These are phyloP conservation scores for Penicillium taxi DNA, from an alignment of 495 filamentous ascomycete species.

Conservation along the genomic window DNA sequence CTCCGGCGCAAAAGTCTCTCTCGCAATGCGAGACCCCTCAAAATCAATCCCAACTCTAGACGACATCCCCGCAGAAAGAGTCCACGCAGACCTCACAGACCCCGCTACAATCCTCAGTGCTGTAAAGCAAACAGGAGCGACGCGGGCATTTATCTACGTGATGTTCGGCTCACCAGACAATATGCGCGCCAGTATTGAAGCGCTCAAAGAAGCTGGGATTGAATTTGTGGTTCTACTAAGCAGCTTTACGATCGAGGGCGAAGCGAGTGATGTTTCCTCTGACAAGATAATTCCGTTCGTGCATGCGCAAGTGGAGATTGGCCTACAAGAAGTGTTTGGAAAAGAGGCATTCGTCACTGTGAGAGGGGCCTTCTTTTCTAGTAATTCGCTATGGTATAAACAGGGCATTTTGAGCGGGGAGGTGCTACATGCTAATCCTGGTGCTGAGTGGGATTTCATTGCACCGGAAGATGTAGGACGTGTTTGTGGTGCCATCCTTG, in stretches of 20 bases:
- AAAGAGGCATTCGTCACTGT: conserved; percentile 7
- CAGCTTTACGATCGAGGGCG: conserved; percentile 9
- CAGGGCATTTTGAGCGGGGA: conserved; percentile 5
- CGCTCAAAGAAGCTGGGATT: conserved; percentile 11
- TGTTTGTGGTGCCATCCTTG: conserved; percentile 6
- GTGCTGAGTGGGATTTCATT: conserved; percentile 10
- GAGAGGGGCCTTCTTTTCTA: conserved; percentile 11
- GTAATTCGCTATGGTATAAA: conserved; percentile 6
- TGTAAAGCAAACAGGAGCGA: conserved; percentile 6
- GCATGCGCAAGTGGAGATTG: conserved; percentile 12
- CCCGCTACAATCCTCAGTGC: conserved; percentile 6
- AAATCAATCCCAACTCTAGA: conserved; percentile 8
- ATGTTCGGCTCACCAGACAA: conserved; percentile 4
- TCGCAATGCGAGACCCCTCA: conserved; percentile 9
- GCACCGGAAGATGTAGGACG: conserved; percentile 11
- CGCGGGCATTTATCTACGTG: conserved; percentile 10
- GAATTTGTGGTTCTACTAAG: conserved; percentile 14
- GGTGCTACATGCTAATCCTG: conserved; percentile 2
- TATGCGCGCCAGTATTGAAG: conserved; percentile 5
- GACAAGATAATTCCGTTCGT: conserved; percentile 6
- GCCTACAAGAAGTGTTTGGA: conserved; percentile 14
- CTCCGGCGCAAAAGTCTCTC: conserved; percentile 8
- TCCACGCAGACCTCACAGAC: conserved; percentile 12
- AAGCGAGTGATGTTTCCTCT: not conserved
- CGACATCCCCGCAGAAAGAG: not conserved